phyloP scores from a whole-genome alignment of 2,329 filamentous ascomycete genomes.

The Paramyrothecium sp. region DNA sequence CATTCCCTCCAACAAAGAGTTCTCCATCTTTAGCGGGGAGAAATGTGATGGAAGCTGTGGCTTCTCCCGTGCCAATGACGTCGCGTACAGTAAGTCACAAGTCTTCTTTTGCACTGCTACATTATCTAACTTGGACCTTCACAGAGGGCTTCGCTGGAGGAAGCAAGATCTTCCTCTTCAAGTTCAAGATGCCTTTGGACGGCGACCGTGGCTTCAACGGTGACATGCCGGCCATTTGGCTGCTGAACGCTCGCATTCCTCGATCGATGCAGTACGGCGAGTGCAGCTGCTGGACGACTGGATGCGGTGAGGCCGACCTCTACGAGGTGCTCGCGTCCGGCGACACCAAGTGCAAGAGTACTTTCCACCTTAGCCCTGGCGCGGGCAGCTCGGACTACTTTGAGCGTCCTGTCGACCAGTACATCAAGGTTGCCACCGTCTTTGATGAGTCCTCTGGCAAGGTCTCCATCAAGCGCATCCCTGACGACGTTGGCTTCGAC shows the following conservation, averaged over 20 bases:
- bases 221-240: constrained; percentile 75
- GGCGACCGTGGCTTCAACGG: constrained; percentile 49
- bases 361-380: constrained; percentile 62
- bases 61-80: constrained; percentile 37
- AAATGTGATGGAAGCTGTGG: constrained; percentile 43
- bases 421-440: constrained; percentile 64
- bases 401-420: constrained; percentile 55
- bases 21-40: constrained; percentile 43
- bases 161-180: constrained; percentile 71
- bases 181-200: constrained; percentile 70
- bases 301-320: constrained; percentile 75
- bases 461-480: constrained; percentile 56
- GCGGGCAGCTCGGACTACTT: constrained; percentile 73
- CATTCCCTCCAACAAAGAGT: constrained; percentile 43
- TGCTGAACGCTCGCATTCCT: constrained; percentile 71
- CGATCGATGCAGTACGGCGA: constrained; percentile 67
- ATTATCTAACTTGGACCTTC: constrained; percentile 4
- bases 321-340: constrained; percentile 69
- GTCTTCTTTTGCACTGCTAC: neutral
- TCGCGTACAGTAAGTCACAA: constrained; percentile 41
- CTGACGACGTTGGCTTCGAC: constrained; percentile 37
- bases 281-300: constrained; percentile 70
- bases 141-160: constrained; percentile 69
- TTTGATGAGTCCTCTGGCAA: constrained; percentile 50
- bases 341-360: constrained; percentile 66